Conservation (phyloP, 768 basidiomycete species). For the Crepidotus variabilis region DNA sequence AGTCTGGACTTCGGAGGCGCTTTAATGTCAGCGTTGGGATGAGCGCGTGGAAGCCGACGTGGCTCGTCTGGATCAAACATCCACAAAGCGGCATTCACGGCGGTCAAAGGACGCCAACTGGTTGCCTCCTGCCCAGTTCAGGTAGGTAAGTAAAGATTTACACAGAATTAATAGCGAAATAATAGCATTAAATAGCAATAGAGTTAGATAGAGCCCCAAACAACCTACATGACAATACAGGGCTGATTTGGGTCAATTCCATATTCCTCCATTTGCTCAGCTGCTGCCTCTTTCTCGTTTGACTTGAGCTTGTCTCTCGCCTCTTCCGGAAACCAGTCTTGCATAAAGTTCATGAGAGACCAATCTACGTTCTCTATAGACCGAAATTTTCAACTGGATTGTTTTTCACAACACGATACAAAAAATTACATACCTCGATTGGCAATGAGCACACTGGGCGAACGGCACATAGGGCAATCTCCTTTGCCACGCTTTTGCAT, state of each 20-base stretch:
- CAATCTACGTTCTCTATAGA: slow-evolving; percentile 70
- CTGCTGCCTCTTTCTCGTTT: slow-evolving; percentile 71
- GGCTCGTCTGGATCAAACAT: neutral
- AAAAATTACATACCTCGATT: slow-evolving; percentile 56
- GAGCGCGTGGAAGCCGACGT: neutral
- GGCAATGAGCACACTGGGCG: slow-evolving; percentile 72
- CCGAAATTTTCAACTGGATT: neutral
- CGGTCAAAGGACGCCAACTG: no score
- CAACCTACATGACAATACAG: neutral
- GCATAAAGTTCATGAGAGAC: slow-evolving; percentile 81
- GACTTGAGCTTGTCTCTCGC: slow-evolving; percentile 66
- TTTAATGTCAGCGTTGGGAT: neutral
- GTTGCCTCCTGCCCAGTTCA: no score
- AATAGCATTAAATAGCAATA: no score
- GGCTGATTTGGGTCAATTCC: slow-evolving; percentile 45
- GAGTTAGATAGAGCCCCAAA: neutral
- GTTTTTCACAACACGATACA: neutral
- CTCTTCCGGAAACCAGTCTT: slow-evolving; percentile 90
- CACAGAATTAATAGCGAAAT: no score
- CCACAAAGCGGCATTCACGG: neutral
- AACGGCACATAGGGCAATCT: slow-evolving; percentile 83
- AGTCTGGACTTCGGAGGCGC: neutral
- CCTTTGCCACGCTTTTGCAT: slow-evolving; percentile 80
- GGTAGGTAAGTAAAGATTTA: no score
- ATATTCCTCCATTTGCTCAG: slow-evolving; percentile 65